These are phyloP conservation scores for Ophiostoma australiae DNA, from an alignment of 2,329 filamentous ascomycete species.

Conservation along the genomic window DNA sequence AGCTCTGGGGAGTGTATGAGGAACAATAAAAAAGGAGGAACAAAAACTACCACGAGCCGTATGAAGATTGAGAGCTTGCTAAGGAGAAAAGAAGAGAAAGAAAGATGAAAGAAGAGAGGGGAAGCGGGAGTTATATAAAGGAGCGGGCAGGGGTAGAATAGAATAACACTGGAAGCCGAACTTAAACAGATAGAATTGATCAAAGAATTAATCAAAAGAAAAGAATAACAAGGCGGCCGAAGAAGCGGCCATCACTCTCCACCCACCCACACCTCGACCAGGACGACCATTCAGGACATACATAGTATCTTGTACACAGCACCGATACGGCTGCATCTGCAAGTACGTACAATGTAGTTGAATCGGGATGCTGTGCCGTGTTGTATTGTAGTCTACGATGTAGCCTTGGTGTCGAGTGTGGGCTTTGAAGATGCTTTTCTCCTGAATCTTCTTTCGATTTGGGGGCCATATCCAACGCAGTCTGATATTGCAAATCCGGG, in stretches of 20 bases:
- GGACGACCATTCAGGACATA: not conserved
- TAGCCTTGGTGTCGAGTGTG: not conserved
- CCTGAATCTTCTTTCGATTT: not conserved
- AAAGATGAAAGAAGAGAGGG: conserved; percentile 36
- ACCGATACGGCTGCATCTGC: conserved; percentile 3
- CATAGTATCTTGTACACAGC: not conserved
- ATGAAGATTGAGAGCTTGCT: conserved; percentile 59
- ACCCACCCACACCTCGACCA: conserved; percentile 7
- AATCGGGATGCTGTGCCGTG: not conserved
- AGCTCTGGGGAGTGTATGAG: conserved; percentile 33
- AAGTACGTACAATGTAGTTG: not conserved
- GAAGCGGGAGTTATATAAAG: conserved; percentile 41
- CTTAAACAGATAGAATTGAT: not conserved
- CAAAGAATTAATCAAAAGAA: not conserved
- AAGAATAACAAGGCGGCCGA: not conserved
- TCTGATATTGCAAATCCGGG: no score
- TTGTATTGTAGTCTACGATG: not conserved
- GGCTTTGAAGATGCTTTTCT: not conserved
- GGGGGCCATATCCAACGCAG: not conserved
- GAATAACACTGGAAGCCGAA: not conserved
- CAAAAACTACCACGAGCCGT: conserved; percentile 51
- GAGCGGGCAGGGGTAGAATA: conserved; percentile 28
- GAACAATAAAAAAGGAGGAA: conserved; percentile 42
- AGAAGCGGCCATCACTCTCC: conserved; percentile 11
- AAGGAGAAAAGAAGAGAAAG: conserved; percentile 41